phyloP scores from a whole-genome alignment of 768 basidiomycete genomes.

The Hemileccinum impolitum region DNA sequence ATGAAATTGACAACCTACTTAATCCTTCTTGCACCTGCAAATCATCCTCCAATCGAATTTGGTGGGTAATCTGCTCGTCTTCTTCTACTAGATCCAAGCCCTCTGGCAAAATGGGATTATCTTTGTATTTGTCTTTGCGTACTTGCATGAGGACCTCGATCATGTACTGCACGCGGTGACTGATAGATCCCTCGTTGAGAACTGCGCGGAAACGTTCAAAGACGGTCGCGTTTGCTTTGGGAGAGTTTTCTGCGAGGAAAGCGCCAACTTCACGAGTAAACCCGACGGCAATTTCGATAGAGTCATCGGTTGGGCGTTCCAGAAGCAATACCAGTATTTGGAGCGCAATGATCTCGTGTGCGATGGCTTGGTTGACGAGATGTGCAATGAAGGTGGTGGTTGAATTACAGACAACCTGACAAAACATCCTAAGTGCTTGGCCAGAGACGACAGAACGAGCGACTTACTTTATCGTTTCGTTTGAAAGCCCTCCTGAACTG shows the following conservation, averaged over 20 bases:
- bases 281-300: constrained; percentile 96
- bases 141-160: constrained; percentile 99
- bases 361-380: constrained; percentile 90
- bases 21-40: constrained; percentile 91
- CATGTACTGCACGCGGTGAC: constrained; percentile 98
- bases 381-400: constrained; percentile 90
- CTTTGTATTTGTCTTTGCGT: constrained; percentile 98
- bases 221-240: constrained; percentile 91
- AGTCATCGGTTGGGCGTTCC: constrained; percentile 94
- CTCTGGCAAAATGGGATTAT: constrained; percentile 92
- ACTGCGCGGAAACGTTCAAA: constrained; percentile 97
- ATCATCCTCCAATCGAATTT: constrained; percentile 89
- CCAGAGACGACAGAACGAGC: not conserved
- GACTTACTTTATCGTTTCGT: constrained; percentile 90
- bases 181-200: constrained; percentile 91
- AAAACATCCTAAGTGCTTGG: not conserved
- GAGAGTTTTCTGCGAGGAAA: constrained; percentile 88
- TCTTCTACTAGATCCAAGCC: constrained; percentile 96
- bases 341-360: constrained; percentile 90
- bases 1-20: constrained; percentile 53
- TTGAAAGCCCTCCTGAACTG: constrained; percentile 96
- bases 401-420: constrained; percentile 87
- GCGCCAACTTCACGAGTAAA: constrained; percentile 98
- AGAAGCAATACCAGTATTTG: constrained; percentile 95
- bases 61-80: constrained; percentile 96